Percentiles rank a stretch among this genome's conserved stretches.
Conservation (phyloP, 2,329 filamentous ascomycete species). For the Thielaviopsis populi region DNA sequence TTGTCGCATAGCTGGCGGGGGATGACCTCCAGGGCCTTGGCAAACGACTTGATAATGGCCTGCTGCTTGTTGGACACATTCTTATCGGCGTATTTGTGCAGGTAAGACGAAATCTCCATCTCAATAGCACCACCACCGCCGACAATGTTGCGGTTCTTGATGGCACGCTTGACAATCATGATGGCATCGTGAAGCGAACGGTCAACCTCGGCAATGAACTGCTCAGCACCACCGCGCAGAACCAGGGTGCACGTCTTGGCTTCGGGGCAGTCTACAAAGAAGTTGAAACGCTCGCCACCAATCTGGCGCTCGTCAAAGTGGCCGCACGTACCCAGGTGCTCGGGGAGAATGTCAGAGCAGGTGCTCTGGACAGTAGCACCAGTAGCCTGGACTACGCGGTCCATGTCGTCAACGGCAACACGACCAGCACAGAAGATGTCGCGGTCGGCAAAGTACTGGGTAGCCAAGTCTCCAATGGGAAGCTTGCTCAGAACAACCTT, state of each 20-base stretch:
- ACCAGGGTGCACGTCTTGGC: slow-evolving; percentile 96
- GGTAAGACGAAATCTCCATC: slow-evolving; percentile 92
- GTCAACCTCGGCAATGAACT: slow-evolving; percentile 98
- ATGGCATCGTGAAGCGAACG: slow-evolving; percentile 96
- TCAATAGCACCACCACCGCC: slow-evolving; percentile 87
- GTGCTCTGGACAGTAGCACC: slow-evolving; percentile 88
- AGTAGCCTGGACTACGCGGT: slow-evolving; percentile 88
- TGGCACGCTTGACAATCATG: slow-evolving; percentile 98
- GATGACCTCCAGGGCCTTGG: slow-evolving; percentile 92
- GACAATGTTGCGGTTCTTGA: slow-evolving; percentile 88
- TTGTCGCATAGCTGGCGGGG: slow-evolving; percentile 97
- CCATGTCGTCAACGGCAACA: slow-evolving; percentile 81
- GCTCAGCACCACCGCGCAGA: slow-evolving; percentile 88
- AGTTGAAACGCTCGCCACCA: slow-evolving; percentile 92
- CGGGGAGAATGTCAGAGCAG: slow-evolving; percentile 80
- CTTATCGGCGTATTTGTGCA: slow-evolving; percentile 84
- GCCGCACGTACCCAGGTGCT: slow-evolving; percentile 84
- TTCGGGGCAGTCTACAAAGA: slow-evolving; percentile 89
- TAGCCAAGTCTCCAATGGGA: slow-evolving; percentile 92
- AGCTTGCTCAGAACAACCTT: slow-evolving; percentile 96
- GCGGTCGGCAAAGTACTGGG: slow-evolving; percentile 93
- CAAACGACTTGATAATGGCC: slow-evolving; percentile 92
- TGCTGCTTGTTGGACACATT: slow-evolving; percentile 93
- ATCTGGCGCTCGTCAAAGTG: slow-evolving; percentile 92
- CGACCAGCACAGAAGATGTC: slow-evolving; percentile 97